Evolutionary conservation across 345 rosid species (phyloP).

Genomic region (Abelmoschus esculentus): DNA sequence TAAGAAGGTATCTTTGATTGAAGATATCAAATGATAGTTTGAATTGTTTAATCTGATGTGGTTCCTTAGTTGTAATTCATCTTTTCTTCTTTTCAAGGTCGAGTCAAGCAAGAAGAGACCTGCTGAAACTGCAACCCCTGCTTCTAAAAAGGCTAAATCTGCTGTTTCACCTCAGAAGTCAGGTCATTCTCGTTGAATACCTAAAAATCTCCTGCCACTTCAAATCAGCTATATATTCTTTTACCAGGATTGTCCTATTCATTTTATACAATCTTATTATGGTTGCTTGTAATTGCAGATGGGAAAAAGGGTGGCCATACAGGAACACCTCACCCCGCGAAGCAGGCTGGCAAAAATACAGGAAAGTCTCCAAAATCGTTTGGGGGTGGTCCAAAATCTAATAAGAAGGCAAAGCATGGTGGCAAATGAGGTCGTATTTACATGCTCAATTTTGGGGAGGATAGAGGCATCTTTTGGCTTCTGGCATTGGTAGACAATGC

Average conservation of each 20-base stretch:
- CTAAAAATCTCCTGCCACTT: neutral
- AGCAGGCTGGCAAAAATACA: constrained; percentile 45
- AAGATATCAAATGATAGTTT: neutral
- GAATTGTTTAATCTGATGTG: neutral
- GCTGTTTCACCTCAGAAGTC: constrained; percentile 36
- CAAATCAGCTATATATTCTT: too few relatives aligned
- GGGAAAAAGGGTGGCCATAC: constrained; percentile 70
- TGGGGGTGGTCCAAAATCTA: constrained; percentile 41
- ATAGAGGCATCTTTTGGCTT: neutral
- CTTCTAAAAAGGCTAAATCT: constrained; percentile 54
- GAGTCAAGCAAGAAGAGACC: constrained; percentile 44
- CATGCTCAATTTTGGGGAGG: constrained; percentile 7
- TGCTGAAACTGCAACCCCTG: constrained; percentile 41
- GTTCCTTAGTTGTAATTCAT: neutral
- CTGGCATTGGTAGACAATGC: neutral
- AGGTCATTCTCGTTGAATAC: constrained; percentile 18
- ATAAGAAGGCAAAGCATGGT: constrained; percentile 59
- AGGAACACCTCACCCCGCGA: constrained; percentile 87
- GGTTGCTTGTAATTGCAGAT: constrained; percentile 29
- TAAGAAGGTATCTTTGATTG: constrained; percentile 34
- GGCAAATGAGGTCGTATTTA: constrained; percentile 24
- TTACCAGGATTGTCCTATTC: too few relatives aligned
- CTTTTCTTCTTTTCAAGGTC: constrained; percentile 2
- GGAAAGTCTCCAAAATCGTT: constrained; percentile 54
- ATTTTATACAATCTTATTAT: too few relatives aligned